A percentile compares a stretch with the other conserved stretches of the same genome.
phyloP scores from a whole-genome alignment of 2,329 filamentous ascomycete species.

The Ascochyta koolunga region DNA sequence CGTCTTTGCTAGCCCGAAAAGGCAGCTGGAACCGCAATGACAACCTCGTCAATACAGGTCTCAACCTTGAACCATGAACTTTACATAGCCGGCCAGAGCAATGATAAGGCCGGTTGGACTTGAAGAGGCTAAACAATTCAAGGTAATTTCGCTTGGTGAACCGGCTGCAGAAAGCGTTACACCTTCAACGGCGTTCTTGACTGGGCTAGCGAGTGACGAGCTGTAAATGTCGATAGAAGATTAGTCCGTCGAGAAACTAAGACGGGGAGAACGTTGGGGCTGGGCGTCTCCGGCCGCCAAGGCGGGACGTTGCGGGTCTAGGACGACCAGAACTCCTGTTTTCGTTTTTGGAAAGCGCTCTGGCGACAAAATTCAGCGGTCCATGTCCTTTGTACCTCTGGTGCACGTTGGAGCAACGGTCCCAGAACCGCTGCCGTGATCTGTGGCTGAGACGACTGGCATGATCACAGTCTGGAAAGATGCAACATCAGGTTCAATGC shows the following conservation, averaged over 20 bases:
- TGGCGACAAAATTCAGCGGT: not conserved
- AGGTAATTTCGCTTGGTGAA: constrained; percentile 5
- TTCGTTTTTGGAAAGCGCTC: not conserved
- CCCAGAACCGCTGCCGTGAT: constrained; percentile 5
- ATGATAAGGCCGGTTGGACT: not conserved
- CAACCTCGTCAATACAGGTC: not conserved
- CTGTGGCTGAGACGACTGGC: constrained; percentile 31
- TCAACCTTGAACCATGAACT: not conserved
- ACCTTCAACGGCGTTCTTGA: constrained; percentile 2
- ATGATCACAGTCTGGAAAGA: constrained; percentile 8
- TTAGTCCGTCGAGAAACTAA: constrained; percentile 4
- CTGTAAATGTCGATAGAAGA: not conserved
- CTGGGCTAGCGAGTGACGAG: constrained; percentile 5
- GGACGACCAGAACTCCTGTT: not conserved
- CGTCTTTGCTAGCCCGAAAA: not conserved
- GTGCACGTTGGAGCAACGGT: not conserved
- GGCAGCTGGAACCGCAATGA: not conserved
- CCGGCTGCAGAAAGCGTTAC: not conserved
- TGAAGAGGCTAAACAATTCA: constrained; percentile 3
- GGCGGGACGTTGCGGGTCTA: constrained; percentile 13
- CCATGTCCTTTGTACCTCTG: not conserved
- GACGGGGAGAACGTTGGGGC: constrained; percentile 11
- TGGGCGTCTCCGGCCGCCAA: constrained; percentile 9
- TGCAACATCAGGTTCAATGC: constrained; percentile 30
- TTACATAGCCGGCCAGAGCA: not conserved